A percentile compares a stretch with the other conserved stretches of the same genome.
Conservation (phyloP, 2,329 filamentous ascomycete genomes). For the Furcasterigmium sp. region DNA sequence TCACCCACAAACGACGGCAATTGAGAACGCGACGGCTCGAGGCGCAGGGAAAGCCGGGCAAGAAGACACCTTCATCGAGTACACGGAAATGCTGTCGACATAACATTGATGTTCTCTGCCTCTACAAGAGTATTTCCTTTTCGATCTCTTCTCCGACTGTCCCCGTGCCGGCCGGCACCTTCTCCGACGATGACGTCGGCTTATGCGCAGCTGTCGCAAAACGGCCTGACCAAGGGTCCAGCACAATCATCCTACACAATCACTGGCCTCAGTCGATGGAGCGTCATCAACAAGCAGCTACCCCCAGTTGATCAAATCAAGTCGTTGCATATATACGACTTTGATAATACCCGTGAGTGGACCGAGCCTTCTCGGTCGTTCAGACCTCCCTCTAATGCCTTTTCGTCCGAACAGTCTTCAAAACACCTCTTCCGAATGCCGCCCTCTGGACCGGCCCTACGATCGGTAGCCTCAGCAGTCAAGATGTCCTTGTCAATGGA, state of each 20-base stretch:
- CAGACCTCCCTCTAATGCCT: background rate
- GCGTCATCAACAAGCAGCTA: constrained; percentile 63
- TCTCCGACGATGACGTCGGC: constrained; percentile 10
- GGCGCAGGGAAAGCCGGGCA: no score
- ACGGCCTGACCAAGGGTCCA: constrained; percentile 10
- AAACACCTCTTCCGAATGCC: constrained; percentile 82
- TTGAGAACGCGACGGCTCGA: no score
- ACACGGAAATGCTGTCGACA: background rate
- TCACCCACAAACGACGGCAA: no score
- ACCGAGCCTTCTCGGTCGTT: constrained; percentile 2
- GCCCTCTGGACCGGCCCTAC: constrained; percentile 79
- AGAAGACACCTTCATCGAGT: no score
- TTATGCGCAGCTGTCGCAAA: constrained; percentile 6
- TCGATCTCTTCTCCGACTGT: background rate
- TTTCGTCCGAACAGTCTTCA: constrained; percentile 65
- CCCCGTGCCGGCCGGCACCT: background rate
- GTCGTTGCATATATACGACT: constrained; percentile 89
- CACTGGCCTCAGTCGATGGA: constrained; percentile 80
- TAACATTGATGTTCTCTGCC: background rate
- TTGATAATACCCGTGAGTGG: constrained; percentile 83
- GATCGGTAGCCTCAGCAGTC: constrained; percentile 69
- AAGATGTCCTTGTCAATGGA: constrained; percentile 73
- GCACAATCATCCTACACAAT: constrained; percentile 45
- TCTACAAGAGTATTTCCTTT: background rate
- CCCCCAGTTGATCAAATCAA: constrained; percentile 68